Conservation (phyloP, 371 early-diverging fungal genomes). For the Saksenaea vasiformis region DNA sequence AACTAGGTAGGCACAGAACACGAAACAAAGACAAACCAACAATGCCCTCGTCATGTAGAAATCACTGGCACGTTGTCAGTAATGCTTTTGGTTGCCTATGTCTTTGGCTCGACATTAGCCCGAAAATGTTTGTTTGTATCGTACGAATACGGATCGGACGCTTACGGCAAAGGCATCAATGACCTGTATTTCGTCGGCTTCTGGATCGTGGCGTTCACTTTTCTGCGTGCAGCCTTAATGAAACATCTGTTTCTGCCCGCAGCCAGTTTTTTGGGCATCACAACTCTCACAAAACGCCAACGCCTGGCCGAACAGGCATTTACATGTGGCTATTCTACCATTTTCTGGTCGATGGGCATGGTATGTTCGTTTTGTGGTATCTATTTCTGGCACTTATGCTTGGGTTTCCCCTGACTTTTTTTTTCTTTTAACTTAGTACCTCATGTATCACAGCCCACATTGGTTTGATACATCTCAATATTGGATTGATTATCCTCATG, state of each 20-base stretch:
- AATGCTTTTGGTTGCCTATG: constrained; percentile 12
- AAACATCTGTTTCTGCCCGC: constrained; percentile 60
- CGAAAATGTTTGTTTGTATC: constrained; percentile 19
- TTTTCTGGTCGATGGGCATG: constrained; percentile 67
- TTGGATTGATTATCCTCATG: constrained; percentile 76
- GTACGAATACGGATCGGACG: constrained; percentile 20
- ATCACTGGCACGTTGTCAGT: constrained; percentile 16
- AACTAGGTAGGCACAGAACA: not conserved
- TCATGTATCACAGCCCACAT: constrained; percentile 64
- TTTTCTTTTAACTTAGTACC: constrained; percentile 43
- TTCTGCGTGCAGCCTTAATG: constrained; percentile 64
- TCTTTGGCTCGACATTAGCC: constrained; percentile 21
- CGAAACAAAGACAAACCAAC: not conserved
- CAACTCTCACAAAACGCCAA: constrained; percentile 50
- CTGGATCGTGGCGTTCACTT: constrained; percentile 74
- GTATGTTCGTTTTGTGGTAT: constrained; percentile 29
- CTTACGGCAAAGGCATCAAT: constrained; percentile 48
- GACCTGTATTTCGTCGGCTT: constrained; percentile 65
- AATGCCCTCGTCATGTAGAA: constrained; percentile 9
- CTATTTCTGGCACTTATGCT: not conserved
- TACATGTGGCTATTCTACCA: constrained; percentile 52
- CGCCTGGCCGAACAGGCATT: constrained; percentile 73
- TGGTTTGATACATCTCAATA: constrained; percentile 70
- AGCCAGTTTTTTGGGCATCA: constrained; percentile 52
- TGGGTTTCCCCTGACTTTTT: not conserved